Evolutionary conservation across 495 filamentous ascomycete species (phyloP), one percentile per base, ranked within the genome.

Genomic region (Aspergillus homomorphus): DNA sequence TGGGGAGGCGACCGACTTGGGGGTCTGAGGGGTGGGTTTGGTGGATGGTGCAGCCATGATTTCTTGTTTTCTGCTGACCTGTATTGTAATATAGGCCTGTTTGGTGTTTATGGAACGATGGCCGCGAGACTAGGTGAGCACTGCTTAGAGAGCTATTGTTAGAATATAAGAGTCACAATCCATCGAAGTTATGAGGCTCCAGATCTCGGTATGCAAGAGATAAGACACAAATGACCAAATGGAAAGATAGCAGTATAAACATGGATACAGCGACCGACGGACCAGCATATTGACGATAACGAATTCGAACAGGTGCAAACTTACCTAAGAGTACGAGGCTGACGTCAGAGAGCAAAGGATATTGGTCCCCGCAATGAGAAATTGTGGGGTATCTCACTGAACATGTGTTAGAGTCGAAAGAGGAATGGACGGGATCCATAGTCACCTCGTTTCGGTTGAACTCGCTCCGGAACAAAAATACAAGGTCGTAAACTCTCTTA

Each of bases 41-140:
- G 51, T 63, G 24, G 62, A 54, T 54, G 67, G 66, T 33, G 70
- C 60, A 60, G 74, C 64, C 75, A 77, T 78, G 51, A 8, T 69
- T 33, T 59, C 48, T 51, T 9, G 2, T 56, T 66, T 60, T 52
- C 38, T 38, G 38, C 3, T 42, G 56, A 26, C 20, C 26, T 28
- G 26, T 28, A 9, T 28, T 28, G 9, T 3, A 28, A 3, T 3
- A 4, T 4, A 28, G 9, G 26, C 3, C 26, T 28, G 26, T 28
- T 12, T 9, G 33, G 7, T 12, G 33, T 38, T 12, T 38, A 12
- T 6, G 8, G 33, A 12, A 12, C 33, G 10, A 38, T 38, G 33
- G 10, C 10, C 10, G 26, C 26, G 10, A 38, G 33, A 38, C 12
- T 2, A 14, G 12, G 15, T 2, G 33, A 38, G 33, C 12, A 14